phyloP scores from a whole-genome alignment of 1,139 yeast genomes.

The Kazachstania sp. region DNA sequence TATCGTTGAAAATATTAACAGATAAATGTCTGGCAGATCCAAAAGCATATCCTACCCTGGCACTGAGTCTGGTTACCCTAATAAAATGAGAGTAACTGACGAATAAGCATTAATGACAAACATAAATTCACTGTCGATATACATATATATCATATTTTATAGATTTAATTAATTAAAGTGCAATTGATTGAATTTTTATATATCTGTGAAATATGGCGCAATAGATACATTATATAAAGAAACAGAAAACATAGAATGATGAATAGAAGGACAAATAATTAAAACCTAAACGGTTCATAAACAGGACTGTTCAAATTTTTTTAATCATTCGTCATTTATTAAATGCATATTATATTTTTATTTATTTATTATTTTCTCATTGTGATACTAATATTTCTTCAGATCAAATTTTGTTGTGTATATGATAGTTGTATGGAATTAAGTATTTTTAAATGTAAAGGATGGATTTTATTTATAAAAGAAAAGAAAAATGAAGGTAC shows the following conservation, averaged over 20 bases:
- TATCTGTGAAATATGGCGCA: neutral
- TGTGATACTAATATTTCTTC: neutral
- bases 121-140: neutral
- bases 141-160: neutral
- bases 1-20: constrained; percentile 22
- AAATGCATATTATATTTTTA: neutral
- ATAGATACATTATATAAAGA: constrained; percentile 1
- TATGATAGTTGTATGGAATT: neutral
- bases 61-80: constrained; percentile 6
- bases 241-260: neutral
- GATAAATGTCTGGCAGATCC: constrained; percentile 21
- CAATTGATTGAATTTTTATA: constrained; percentile 1
- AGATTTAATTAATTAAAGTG: neutral
- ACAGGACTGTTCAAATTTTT: too few relatives aligned
- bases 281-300: too few relatives aligned
- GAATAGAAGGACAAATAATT: neutral
- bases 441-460: too few relatives aligned
- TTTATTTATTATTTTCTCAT: constrained; percentile 2
- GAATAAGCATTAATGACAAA: neutral
- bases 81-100: neutral
- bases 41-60: constrained; percentile 10
- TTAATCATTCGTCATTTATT: neutral
- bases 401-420: neutral
- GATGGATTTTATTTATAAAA: neutral
- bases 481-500: neutral